phyloP scores from a whole-genome alignment of 768 basidiomycete species.

The Holtermanniella nyarrowii region DNA sequence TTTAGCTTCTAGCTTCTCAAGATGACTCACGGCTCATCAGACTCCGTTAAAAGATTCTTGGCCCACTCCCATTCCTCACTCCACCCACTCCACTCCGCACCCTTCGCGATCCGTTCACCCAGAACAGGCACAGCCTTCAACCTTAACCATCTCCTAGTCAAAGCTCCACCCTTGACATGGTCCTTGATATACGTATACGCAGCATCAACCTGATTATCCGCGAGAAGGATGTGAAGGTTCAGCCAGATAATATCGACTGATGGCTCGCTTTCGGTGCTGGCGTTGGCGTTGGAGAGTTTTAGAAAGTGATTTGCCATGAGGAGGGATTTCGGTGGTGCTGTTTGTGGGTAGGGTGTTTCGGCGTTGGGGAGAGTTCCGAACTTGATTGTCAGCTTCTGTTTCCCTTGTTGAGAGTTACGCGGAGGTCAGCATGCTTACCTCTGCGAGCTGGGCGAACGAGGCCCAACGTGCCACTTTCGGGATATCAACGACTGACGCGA shows the following conservation, averaged over 20 bases:
- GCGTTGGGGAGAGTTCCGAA: not conserved
- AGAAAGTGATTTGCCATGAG: constrained; percentile 2
- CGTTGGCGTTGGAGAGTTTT: constrained; percentile 8
- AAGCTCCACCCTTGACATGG: constrained; percentile 9
- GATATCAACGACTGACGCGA: not conserved
- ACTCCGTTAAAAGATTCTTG: not conserved
- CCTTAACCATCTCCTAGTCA: constrained; percentile 15
- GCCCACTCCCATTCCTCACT: not conserved
- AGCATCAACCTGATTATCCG: constrained; percentile 8
- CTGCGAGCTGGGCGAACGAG: not conserved
- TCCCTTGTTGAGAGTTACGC: not conserved
- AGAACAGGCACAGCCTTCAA: constrained; percentile 13
- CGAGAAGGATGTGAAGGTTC: constrained; percentile 19
- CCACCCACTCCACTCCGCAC: not conserved
- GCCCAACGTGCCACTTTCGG: not conserved
- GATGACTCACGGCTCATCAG: constrained; percentile 18
- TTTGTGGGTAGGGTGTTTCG: constrained; percentile 8
- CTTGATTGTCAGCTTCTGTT: not conserved
- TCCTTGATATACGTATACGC: constrained; percentile 7
- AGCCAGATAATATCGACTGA: constrained; percentile 27
- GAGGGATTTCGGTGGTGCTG: constrained; percentile 7
- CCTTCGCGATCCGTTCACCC: constrained; percentile 1
- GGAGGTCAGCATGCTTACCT: not conserved
- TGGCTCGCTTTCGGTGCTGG: not conserved
- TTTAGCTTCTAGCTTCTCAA: not conserved